phyloP scores from a whole-genome alignment of 2,329 filamentous ascomycete genomes.

The Beauveria scarabaeidicola region DNA sequence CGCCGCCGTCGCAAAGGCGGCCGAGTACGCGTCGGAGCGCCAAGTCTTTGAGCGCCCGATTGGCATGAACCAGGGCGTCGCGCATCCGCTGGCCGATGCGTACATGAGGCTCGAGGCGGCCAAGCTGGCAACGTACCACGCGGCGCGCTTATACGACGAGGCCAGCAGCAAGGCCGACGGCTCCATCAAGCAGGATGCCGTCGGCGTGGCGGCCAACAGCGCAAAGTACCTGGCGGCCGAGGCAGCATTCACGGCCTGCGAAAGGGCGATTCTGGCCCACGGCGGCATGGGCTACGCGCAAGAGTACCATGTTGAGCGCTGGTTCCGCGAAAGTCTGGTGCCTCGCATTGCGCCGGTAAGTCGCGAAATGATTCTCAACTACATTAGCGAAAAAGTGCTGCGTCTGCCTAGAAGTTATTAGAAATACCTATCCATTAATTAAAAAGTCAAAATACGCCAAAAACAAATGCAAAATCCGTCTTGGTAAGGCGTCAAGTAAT shows the following conservation, averaged over 20 bases:
- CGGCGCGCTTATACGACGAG: slow-evolving; percentile 52
- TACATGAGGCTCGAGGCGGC: slow-evolving; percentile 59
- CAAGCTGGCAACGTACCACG: slow-evolving; percentile 57
- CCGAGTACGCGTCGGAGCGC: slow-evolving; percentile 57
- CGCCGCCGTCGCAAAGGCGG: slow-evolving; percentile 54
- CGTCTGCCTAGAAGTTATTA: slow-evolving; percentile 59
- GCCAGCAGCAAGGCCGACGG: slow-evolving; percentile 35
- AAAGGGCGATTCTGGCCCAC: slow-evolving; percentile 49
- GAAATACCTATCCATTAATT: neutral
- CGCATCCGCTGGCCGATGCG: slow-evolving; percentile 56
- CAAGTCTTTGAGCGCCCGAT: slow-evolving; percentile 58
- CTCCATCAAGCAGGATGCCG: slow-evolving; percentile 42
- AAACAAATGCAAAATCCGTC: neutral
- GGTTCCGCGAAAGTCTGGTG: slow-evolving; percentile 56
- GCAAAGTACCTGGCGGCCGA: slow-evolving; percentile 64
- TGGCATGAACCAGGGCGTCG: slow-evolving; percentile 57
- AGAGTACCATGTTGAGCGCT: slow-evolving; percentile 58
- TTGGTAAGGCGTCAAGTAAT: neutral
- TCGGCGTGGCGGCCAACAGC: slow-evolving; percentile 59
- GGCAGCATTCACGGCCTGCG: slow-evolving; percentile 54
- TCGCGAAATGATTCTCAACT: slow-evolving; percentile 70
- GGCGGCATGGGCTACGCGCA: slow-evolving; percentile 59
- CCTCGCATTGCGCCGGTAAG: slow-evolving; percentile 57
- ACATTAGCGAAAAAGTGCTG: slow-evolving; percentile 60
- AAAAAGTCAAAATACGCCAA: neutral